Percentiles rank a stretch among this genome's conserved stretches.
Conservation (phyloP, 176 grass and related monocot genomes). For the Paspalum notatum region DNA sequence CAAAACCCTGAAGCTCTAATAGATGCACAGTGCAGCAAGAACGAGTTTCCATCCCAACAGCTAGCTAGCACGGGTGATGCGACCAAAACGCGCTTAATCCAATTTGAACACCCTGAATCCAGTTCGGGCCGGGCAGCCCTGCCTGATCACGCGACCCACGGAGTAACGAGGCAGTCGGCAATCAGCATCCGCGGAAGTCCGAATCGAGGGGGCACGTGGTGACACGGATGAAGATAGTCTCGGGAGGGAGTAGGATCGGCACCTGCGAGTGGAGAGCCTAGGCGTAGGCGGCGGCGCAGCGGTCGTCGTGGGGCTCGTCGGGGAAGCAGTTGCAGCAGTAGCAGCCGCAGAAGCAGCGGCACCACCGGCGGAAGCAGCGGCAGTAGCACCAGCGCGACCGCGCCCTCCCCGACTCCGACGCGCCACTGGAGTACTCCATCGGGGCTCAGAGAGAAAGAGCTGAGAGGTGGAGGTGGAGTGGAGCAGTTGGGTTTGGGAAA, state of each 20-base stretch:
- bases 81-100: neutral
- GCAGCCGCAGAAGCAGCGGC: constrained; percentile 55
- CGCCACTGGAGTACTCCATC: constrained; percentile 42
- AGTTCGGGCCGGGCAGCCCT: neutral
- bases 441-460: neutral
- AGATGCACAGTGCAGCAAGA: neutral
- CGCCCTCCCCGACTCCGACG: constrained; percentile 8
- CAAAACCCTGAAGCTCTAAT: neutral
- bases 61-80: neutral
- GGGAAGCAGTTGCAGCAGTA: constrained; percentile 50
- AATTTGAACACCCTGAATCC: neutral
- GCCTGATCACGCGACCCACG: neutral
- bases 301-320: constrained; percentile 21
- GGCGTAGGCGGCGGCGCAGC: neutral
- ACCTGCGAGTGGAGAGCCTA: constrained; percentile 1
- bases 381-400: constrained; percentile 51
- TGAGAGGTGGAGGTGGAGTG: neutral
- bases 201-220: neutral
- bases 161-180: neutral
- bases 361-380: constrained; percentile 51
- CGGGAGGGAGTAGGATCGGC: neutral
- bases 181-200: neutral
- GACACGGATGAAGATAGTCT: neutral
- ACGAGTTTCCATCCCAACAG: neutral
- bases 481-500: neutral